Evolutionary conservation across 805 yeast genomes (phyloP).

Genomic region (Saccharomycopsis fermentans): DNA sequence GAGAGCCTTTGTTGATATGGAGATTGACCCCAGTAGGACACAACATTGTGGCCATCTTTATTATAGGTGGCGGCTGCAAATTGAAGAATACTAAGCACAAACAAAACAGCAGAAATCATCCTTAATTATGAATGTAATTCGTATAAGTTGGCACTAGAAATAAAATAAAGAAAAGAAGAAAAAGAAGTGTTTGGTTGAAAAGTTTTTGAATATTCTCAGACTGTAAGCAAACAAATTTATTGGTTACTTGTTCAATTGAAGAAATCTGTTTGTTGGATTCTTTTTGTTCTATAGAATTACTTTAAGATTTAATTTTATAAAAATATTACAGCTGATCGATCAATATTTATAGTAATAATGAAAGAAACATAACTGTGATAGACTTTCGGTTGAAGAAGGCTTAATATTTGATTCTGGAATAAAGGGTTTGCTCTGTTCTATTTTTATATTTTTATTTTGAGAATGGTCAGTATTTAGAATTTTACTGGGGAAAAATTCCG

Average conservation of each 20-base stretch:
- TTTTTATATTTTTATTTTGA: not conserved
- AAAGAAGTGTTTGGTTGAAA: not conserved
- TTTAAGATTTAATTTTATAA: too few species aligned
- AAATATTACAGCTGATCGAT: too few species aligned
- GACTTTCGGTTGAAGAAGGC: too few species aligned
- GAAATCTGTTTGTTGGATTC: too few species aligned
- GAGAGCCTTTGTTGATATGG: slow-evolving; percentile 24
- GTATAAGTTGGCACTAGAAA: not conserved
- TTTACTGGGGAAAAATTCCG: not conserved
- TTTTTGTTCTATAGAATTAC: too few species aligned
- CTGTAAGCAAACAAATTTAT: too few species aligned
- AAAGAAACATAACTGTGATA: too few species aligned
- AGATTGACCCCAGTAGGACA: slow-evolving; percentile 70
- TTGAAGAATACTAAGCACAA: not conserved
- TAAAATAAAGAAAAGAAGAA: not conserved
- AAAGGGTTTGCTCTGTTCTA: not conserved
- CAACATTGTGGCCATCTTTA: slow-evolving; percentile 33
- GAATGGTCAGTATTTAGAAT: not conserved
- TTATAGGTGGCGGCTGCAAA: slow-evolving; percentile 1
- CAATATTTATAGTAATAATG: not conserved
- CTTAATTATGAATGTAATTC: not conserved
- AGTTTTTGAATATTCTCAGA: not conserved
- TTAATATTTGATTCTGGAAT: not conserved
- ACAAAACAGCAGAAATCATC: not conserved
- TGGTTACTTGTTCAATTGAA: too few species aligned